phyloP scores from a whole-genome alignment of 2,329 filamentous ascomycete species.

The Epichloe gansuensis region DNA sequence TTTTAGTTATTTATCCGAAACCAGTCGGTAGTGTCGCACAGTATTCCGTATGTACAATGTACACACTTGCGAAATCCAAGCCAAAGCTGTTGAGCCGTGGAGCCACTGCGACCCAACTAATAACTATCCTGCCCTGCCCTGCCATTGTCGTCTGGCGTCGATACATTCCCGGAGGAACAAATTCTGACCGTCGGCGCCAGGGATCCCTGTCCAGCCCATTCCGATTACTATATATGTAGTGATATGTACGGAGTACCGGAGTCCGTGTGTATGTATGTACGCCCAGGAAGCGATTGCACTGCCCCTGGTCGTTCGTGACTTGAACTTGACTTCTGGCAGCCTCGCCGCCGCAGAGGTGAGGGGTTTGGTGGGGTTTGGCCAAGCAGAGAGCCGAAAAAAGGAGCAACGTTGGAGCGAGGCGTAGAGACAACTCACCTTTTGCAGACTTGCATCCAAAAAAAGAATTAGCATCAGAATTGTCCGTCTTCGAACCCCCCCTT shows the following conservation, averaged over 20 bases:
- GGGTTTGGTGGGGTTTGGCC: background rate
- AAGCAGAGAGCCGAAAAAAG: slow-evolving; percentile 2
- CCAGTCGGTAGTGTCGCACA: background rate
- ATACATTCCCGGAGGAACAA: no score
- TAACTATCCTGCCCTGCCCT: no score
- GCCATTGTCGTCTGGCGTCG: no score
- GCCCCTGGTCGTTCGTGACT: background rate
- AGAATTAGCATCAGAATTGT: slow-evolving; percentile 4
- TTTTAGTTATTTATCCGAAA: background rate
- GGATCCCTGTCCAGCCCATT: no score
- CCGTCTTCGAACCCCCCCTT: background rate
- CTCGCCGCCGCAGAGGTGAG: no score
- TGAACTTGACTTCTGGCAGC: background rate
- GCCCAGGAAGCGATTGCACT: background rate
- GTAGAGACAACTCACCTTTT: slow-evolving; percentile 6
- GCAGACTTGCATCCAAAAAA: slow-evolving; percentile 4
- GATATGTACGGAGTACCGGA: no score
- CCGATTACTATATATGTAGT: no score
- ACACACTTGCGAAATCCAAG: background rate
- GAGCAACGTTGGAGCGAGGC: slow-evolving; percentile 2
- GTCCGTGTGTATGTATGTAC: no score
- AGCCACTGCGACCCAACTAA: background rate
- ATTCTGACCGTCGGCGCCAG: no score
- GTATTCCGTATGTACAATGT: no score
- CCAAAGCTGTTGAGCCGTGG: background rate